Evolutionary conservation across 164 flowering plant species (phyloP), one percentile per base, ranked within the genome.

Genomic region (Piper betle): DNA sequence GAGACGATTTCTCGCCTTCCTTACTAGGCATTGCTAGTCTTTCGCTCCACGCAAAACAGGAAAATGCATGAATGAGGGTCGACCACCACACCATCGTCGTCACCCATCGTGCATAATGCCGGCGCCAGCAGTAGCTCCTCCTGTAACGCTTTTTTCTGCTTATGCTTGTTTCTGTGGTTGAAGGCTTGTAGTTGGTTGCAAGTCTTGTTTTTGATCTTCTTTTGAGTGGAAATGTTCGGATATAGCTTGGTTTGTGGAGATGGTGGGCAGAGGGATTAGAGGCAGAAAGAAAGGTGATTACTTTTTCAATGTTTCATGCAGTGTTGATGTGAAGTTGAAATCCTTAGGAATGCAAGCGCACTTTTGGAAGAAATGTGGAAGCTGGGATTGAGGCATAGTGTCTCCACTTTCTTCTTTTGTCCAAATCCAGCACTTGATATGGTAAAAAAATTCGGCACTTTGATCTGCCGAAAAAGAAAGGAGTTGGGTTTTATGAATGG

Each of bases 341-440:
- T n/a, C n/a, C n/a, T 68, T 56, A 77, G 79, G 59, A 77, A 83
- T 4, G 92, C 90, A 19, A 76, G 87, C 83, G 58, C 63, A 37
- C 79, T 90, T 69, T 62, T 93, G 40, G 65, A 72, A 66, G 96
- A 93, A 74, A 87, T 93, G 99, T 87, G 82, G 60, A 71, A 63
- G 58, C 66, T 90, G 75, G 97, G 97, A 39, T 71, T 93, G 73
- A 80, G 74, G 68, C 99, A 92, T 12, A 93, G 90, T 81, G 68
- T 87, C 2, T 90, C 86, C 70, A 88, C 96, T 0, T 93, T 75
- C 60, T 86, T 91, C 2, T 90, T 90, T 73, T 93, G 99, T 77
- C 86, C 86, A 55, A 68, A 78, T 73, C 37, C 84, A 90, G 8
- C 97, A 96, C 11, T 77, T 82, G 72, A n/a, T n/a, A n/a, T n/a